Base-by-base conservation (phyloP, 305 asterid species). In the Fraxinus sp. region DNA sequence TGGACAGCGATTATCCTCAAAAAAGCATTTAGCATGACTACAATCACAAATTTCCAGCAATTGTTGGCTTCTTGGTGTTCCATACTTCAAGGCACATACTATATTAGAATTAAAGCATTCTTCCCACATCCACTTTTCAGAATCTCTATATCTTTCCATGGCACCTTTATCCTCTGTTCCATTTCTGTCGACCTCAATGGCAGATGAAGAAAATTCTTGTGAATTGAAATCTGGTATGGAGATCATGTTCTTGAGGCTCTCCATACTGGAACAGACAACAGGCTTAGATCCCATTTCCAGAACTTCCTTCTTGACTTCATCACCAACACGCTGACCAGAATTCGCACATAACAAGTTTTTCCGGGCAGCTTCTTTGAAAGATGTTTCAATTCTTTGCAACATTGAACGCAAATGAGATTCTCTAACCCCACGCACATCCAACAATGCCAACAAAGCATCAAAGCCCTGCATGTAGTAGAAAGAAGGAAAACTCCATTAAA, bases 401-500 rank as follows among this genome's bases (percentile, higher is more conserved):
- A 95, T 91, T 13, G 90, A 83, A 81, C 92, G 95, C 89, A 95
- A 85, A 79, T 93, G 97, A 83, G 91, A 91, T 87, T 95, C 98
- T 91, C 99, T 90, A 81, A 83, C 83, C 76, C 99, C 98, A 80
- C 99, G 99, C 52, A 86, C 83, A 87, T 95, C 99, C 90, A 95
- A 88, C 81, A 93, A 90, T 77, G 92, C 89, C 88, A 94, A 78
- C 83, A 94, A 88, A 84, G 94, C 91, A 86, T 95, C 87, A 80
- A 95, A 95, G 62, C 84, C 97, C 99, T 95, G 85, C 87, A 86
- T 3, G 26, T 37, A 62, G 79, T 59, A 81, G 26, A 87, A 84
- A 79, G 32, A 81, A 33, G 41, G 24, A 66, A 11, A 57, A 74
- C 32, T 28, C 72, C 44, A 55, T 77, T 49, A 52, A 49, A 52